These are phyloP conservation scores for Zizania palustris DNA, from an alignment of 202 grass and related monocot species.

Conservation along the genomic window DNA sequence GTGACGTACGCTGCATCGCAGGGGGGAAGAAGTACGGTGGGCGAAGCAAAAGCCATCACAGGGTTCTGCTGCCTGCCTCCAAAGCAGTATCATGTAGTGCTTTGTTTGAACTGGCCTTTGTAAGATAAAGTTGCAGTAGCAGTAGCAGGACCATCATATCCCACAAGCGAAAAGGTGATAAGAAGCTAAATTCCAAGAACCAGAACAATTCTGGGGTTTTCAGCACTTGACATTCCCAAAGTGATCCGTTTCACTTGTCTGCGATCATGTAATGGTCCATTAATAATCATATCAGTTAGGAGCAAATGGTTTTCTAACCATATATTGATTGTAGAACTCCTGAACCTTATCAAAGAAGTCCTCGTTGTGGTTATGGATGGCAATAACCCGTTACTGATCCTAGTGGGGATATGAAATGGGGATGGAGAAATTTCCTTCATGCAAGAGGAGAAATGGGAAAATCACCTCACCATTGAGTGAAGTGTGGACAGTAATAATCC, in stretches of 20 bases:
- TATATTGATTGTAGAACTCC: constrained; percentile 4
- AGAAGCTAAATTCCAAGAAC: constrained; percentile 48
- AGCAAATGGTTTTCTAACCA: not conserved
- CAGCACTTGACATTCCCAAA: constrained; percentile 43
- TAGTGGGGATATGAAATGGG: no score
- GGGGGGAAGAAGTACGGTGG: not conserved
- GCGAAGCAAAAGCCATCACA: constrained; percentile 37
- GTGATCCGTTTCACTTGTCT: constrained; percentile 37
- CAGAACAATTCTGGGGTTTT: constrained; percentile 16
- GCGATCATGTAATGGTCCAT: not conserved
- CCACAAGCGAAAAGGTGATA: constrained; percentile 49
- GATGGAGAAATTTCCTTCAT: no score
- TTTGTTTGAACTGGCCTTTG: constrained; percentile 55
- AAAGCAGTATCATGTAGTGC: constrained; percentile 40
- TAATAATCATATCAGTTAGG: constrained; percentile 13
- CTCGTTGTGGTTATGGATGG: no score
- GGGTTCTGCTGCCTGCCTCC: constrained; percentile 29
- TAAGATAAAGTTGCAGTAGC: constrained; percentile 35
- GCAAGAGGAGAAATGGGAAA: no score
- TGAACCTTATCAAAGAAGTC: not conserved
- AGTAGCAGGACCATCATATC: constrained; percentile 42
- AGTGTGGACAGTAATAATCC: no score
- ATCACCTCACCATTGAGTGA: no score
- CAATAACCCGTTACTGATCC: no score
- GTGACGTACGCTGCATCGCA: constrained; percentile 10